A percentile compares a stretch with the other conserved stretches of the same genome.
phyloP scores from a whole-genome alignment of 2,329 filamentous ascomycete species.

The Trichoderma pleuroti region DNA sequence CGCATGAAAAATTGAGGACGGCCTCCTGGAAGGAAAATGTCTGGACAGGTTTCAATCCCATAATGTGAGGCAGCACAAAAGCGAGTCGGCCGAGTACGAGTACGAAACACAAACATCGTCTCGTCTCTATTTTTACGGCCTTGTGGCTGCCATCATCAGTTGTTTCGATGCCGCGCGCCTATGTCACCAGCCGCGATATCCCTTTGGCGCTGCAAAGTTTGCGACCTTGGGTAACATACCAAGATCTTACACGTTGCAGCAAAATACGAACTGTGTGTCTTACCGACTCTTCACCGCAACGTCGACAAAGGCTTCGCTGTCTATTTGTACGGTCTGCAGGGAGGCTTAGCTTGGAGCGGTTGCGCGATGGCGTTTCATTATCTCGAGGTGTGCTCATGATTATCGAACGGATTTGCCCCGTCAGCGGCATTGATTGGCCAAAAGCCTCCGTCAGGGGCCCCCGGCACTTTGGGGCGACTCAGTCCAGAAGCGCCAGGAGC shows the following conservation, averaged over 20 bases:
- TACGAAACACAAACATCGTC: not conserved
- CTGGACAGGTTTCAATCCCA: not conserved
- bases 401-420: not conserved
- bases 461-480: not conserved
- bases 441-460: not conserved
- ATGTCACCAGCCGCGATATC: not conserved
- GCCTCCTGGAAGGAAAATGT: not conserved
- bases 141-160: not conserved
- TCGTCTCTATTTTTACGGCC: not conserved
- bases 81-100: not conserved
- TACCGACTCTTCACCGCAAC: not conserved
- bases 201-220: not conserved
- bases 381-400: slow-evolving; percentile 2
- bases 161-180: slow-evolving; percentile 15
- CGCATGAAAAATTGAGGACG: not conserved
- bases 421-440: slow-evolving; percentile 13
- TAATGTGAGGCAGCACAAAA: not conserved
- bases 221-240: not conserved
- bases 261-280: not conserved
- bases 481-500: slow-evolving; percentile 8
- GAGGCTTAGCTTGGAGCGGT: not conserved
- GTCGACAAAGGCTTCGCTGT: not conserved
- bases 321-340: not conserved
- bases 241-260: not conserved
- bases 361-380: not conserved